These are phyloP conservation scores for Colletotrichum viniferum DNA, from an alignment of 2,329 filamentous ascomycete species.

Conservation along the genomic window DNA sequence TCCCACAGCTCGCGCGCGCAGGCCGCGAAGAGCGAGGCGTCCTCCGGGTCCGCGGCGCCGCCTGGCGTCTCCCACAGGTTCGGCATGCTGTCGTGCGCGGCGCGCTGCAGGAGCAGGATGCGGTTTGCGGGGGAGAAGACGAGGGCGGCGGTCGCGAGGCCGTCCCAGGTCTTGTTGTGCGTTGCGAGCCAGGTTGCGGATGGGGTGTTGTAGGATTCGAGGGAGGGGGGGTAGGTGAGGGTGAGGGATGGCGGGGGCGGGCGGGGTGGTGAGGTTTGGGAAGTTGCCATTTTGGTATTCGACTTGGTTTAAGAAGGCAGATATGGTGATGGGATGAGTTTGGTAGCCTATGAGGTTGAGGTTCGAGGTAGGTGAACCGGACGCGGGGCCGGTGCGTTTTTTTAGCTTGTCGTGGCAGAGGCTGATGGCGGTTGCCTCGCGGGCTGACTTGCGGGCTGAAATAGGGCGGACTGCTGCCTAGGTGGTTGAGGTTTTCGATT, in stretches of 20 bases:
- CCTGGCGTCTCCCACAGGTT: slow-evolving; percentile 54
- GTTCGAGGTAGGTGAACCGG: rapidly evolving
- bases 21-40: slow-evolving; percentile 44
- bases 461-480: background rate
- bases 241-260: slow-evolving; percentile 11
- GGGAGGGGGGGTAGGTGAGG: slow-evolving; percentile 19
- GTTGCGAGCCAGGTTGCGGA: slow-evolving; percentile 18
- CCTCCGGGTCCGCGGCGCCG: slow-evolving; percentile 47
- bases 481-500: background rate
- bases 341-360: background rate
- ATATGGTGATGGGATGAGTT: background rate
- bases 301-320: background rate
- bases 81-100: slow-evolving; percentile 47
- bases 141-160: slow-evolving; percentile 35
- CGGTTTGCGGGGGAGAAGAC: slow-evolving; percentile 37
- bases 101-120: slow-evolving; percentile 52
- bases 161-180: slow-evolving; percentile 23
- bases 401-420: background rate
- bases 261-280: background rate
- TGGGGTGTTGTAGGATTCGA: slow-evolving; percentile 23
- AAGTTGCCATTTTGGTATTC: background rate
- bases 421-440: background rate
- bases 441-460: background rate
- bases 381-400: background rate
- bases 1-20: slow-evolving; percentile 54